A percentile compares a stretch with the other conserved stretches of the same genome.
Conservation (phyloP, 495 filamentous ascomycete genomes). For the Xylaria acuta region DNA sequence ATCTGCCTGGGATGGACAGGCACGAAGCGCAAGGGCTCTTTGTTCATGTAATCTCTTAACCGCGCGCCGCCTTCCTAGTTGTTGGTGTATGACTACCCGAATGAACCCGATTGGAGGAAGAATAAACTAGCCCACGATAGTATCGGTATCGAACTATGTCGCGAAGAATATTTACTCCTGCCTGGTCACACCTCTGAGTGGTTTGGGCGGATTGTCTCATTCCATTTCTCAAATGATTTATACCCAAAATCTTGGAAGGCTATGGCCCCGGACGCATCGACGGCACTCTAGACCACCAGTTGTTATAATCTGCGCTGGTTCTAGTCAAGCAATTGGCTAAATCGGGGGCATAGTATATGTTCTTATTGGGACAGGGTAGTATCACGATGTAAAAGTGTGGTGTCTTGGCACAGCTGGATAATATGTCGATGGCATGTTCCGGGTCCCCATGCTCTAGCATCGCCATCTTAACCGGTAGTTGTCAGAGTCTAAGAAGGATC, state of each 20-base stretch:
- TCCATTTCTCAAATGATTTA: slow-evolving; percentile 23
- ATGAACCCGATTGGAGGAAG: slow-evolving; percentile 10
- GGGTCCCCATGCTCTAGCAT: slow-evolving; percentile 36
- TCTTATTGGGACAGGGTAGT: slow-evolving; percentile 26
- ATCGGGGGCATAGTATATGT: slow-evolving; percentile 30
- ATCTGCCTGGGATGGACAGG: background rate
- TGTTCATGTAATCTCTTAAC: slow-evolving; percentile 8
- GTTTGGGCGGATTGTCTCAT: slow-evolving; percentile 27
- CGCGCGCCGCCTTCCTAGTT: slow-evolving; percentile 7
- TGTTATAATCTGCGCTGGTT: slow-evolving; percentile 2
- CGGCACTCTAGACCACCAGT: slow-evolving; percentile 1
- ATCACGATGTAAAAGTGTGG: slow-evolving; percentile 33
- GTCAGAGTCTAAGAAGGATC: slow-evolving; percentile 25
- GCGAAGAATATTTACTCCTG: background rate
- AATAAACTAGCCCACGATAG: background rate
- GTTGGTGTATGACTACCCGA: background rate
- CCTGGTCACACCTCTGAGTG: slow-evolving; percentile 6
- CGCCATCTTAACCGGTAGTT: slow-evolving; percentile 38
- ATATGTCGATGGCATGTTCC: slow-evolving; percentile 40
- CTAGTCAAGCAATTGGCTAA: slow-evolving; percentile 38
- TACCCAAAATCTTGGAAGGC: slow-evolving; percentile 10
- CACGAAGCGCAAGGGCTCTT: background rate
- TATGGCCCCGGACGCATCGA: slow-evolving; percentile 7
- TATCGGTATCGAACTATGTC: background rate
- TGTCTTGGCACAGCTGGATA: slow-evolving; percentile 37